Conservation (phyloP, 345 rosid species). For the Luvunga scandens region DNA sequence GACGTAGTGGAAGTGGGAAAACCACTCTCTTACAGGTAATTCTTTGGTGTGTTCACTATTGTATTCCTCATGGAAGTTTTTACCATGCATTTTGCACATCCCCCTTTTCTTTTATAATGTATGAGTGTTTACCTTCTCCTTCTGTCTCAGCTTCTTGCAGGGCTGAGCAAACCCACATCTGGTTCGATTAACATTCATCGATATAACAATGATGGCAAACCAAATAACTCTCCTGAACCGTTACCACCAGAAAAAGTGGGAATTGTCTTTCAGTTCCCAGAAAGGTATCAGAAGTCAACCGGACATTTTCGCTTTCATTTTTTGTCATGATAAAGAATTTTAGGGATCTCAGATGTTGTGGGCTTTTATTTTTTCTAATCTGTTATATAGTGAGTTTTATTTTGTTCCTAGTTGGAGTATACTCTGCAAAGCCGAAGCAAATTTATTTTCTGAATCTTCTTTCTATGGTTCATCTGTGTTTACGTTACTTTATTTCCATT, state of each 20-base stretch:
- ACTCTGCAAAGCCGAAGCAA: background rate
- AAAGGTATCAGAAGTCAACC: conserved; percentile 47
- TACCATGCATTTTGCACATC: conserved; percentile 1
- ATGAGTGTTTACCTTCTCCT: background rate
- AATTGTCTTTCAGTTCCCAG: conserved; percentile 94
- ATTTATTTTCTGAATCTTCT: background rate
- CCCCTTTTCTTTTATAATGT: conserved; percentile 3
- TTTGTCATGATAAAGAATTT: background rate
- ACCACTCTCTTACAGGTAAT: conserved; percentile 88
- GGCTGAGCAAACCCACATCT: conserved; percentile 79
- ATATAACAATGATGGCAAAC: conserved; percentile 58
- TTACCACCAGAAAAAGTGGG: conserved; percentile 77
- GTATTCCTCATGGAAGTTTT: background rate
- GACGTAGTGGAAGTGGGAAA: conserved; percentile 96
- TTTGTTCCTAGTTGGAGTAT: background rate
- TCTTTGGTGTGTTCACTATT: background rate
- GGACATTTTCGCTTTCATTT: background rate
- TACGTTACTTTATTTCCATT: background rate
- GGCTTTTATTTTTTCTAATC: background rate
- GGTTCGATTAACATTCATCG: conserved; percentile 76
- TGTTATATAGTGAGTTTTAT: background rate
- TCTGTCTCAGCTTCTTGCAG: conserved; percentile 76
- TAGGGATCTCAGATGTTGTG: background rate
- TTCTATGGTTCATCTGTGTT: background rate
- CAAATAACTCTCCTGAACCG: conserved; percentile 34